Evolutionary conservation across 176 grass and related monocot species (phyloP), one percentile per base, ranked within the genome.

Genomic region (Puya raimondii): DNA sequence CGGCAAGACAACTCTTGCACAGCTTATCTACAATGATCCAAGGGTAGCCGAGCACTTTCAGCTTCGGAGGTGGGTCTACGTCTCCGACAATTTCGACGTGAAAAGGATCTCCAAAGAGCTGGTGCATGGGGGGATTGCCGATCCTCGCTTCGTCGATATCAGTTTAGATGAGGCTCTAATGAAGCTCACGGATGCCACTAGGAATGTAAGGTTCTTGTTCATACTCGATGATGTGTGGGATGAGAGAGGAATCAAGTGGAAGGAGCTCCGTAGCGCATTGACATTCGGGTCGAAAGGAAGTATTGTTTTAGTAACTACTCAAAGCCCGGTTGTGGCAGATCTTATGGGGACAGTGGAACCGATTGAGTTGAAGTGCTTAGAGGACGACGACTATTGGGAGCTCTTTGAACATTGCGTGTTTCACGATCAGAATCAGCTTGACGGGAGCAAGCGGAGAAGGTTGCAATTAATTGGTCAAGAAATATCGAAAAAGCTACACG

Each of bases 401-500:
- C 72, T 75, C 52, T 75, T 75, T 16, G 18, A 58, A 17, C 18
- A 16, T 9, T 58, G 18, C 16, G 16, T 16, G 54, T 58, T 58
- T 58, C 18, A 25, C 1, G 15, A 42, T 42, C 33, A 42, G 33
- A 4, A 42, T 42, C 4, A 42, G 4, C 33, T 42, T 42, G 33
- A 42, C 13, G 33, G 63, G 48, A 15, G 18, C 23, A 18, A 20
- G 17, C 15, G 13, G 22, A 49, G 9, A 49, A 82, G 65, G 22
- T 61, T 86, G 26, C 4, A 21, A 23, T 63, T 18, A 3, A 91
- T 81, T 51, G 87, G 72, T 17, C 57, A 75, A 23, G 2, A 75
- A 51, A 83, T 91, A 75, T 68, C 66, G 14, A 26, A 59, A 63
- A 80, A 48, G 48, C 25, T 91, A 16, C 76, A 66, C 13, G 83